phyloP scores from a whole-genome alignment of 768 basidiomycete species.

The Macrolepiota fuliginosa region DNA sequence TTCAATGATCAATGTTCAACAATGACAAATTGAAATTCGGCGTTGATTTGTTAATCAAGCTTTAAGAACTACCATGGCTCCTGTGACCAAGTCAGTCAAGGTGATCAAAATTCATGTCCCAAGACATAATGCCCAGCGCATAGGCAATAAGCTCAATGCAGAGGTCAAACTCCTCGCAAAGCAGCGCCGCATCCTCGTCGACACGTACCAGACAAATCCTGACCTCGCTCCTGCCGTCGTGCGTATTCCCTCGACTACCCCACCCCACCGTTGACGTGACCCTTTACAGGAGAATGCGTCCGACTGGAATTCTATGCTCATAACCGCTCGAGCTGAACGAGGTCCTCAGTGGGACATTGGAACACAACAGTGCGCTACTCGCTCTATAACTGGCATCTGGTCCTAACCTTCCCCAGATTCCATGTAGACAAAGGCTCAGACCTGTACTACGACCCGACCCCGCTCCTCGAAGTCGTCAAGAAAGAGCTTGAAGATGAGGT shows the following conservation, averaged over 20 bases:
- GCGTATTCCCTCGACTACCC: constrained; percentile 25
- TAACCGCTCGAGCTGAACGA: constrained; percentile 74
- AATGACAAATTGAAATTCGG: too few species aligned
- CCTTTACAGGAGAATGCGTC: constrained; percentile 65
- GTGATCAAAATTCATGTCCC: constrained; percentile 66
- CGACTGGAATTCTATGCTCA: constrained; percentile 82
- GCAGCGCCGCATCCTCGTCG: constrained; percentile 45
- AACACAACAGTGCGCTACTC: constrained; percentile 71
- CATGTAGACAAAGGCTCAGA: constrained; percentile 72
- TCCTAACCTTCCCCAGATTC: constrained; percentile 45
- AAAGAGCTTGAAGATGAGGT: constrained; percentile 39
- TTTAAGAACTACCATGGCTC: constrained; percentile 44
- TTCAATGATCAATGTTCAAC: too few species aligned
- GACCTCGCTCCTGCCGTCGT: constrained; percentile 71
- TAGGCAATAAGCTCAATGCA: constrained; percentile 59
- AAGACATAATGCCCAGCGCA: constrained; percentile 70
- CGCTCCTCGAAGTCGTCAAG: constrained; percentile 51
- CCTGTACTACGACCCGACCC: constrained; percentile 70
- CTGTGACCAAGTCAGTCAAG: constrained; percentile 48
- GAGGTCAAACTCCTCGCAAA: constrained; percentile 59
- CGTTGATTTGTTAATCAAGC: too few species aligned
- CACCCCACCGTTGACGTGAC: neutral
- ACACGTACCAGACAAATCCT: constrained; percentile 60
- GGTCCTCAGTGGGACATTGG: constrained; percentile 89
- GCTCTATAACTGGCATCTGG: neutral